Percentiles rank a stretch among this genome's conserved stretches.
phyloP scores from a whole-genome alignment of 805 yeast species.

The Sugiyamaella lignohabitans region DNA sequence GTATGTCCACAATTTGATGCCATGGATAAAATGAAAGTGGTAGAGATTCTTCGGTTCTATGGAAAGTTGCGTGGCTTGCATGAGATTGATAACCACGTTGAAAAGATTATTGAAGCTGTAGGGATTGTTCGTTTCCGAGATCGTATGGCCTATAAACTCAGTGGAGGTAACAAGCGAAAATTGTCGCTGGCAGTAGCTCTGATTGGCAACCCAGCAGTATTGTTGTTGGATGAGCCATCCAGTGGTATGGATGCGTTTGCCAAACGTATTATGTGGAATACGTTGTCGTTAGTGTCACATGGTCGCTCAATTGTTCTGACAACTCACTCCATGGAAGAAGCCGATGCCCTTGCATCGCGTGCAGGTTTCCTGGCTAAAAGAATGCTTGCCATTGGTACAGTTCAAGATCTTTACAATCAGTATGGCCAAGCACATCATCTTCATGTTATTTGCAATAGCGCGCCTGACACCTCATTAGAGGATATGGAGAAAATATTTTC shows the following conservation, averaged over 20 bases:
- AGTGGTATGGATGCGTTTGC: slow-evolving; percentile 36
- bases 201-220: slow-evolving; percentile 33
- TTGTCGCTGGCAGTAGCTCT: slow-evolving; percentile 33
- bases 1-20: slow-evolving; percentile 37
- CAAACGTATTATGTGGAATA: slow-evolving; percentile 35
- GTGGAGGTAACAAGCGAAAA: slow-evolving; percentile 35
- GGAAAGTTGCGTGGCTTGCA: slow-evolving; percentile 29
- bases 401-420: slow-evolving; percentile 24
- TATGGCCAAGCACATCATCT: slow-evolving; percentile 30
- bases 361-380: slow-evolving; percentile 31
- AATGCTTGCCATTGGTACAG: slow-evolving; percentile 31
- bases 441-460: slow-evolving; percentile 26
- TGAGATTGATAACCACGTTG: slow-evolving; percentile 25
- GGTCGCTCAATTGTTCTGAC: slow-evolving; percentile 32
- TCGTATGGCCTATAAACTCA: slow-evolving; percentile 29
- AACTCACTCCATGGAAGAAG: slow-evolving; percentile 36
- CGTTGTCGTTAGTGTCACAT: slow-evolving; percentile 28
- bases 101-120: slow-evolving; percentile 29
- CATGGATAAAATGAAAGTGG: slow-evolving; percentile 32
- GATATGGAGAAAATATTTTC: slow-evolving; percentile 25
- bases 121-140: slow-evolving; percentile 29
- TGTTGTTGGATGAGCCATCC: slow-evolving; percentile 35
- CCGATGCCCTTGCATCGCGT: slow-evolving; percentile 32
- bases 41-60: slow-evolving; percentile 29
- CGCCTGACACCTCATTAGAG: slow-evolving; percentile 25